phyloP scores from a whole-genome alignment of 306 rosid genomes.

The Cucumis hystrix region DNA sequence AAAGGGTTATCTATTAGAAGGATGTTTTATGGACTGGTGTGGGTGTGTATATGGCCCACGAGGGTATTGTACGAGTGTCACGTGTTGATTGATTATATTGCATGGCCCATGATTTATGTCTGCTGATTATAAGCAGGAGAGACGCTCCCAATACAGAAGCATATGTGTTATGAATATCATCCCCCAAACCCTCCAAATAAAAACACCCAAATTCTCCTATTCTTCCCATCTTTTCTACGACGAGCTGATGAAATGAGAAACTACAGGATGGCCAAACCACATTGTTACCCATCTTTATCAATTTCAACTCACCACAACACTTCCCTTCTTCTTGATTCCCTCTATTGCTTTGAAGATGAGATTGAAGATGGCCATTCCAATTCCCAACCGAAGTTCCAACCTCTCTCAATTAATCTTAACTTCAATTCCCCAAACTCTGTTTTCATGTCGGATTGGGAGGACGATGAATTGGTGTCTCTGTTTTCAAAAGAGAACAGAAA shows the following conservation, averaged over 20 bases:
- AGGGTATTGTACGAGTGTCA: slow-evolving; percentile 20
- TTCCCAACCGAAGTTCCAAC: slow-evolving; percentile 6
- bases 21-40: not conserved
- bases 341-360: slow-evolving; percentile 55
- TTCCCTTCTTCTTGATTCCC: slow-evolving; percentile 30
- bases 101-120: slow-evolving; percentile 40
- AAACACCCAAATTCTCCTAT: too few species aligned
- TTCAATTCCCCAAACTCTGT: slow-evolving; percentile 11
- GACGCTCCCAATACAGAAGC: slow-evolving; percentile 4
- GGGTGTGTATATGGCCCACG: slow-evolving; percentile 3
- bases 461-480: slow-evolving; percentile 51
- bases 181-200: not conserved
- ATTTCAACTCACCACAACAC: slow-evolving; percentile 7
- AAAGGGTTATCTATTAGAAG: too few species aligned
- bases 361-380: slow-evolving; percentile 9
- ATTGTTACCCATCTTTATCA: slow-evolving; percentile 24
- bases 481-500: slow-evolving; percentile 34
- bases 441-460: slow-evolving; percentile 46
- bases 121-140: slow-evolving; percentile 10
- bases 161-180: not conserved
- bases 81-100: slow-evolving; percentile 52
- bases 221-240: not conserved
- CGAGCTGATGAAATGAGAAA: not conserved
- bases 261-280: slow-evolving; percentile 8
- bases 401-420: not conserved